Conservation (phyloP, 208 protist species). For the Sergeia podlipaevii region DNA sequence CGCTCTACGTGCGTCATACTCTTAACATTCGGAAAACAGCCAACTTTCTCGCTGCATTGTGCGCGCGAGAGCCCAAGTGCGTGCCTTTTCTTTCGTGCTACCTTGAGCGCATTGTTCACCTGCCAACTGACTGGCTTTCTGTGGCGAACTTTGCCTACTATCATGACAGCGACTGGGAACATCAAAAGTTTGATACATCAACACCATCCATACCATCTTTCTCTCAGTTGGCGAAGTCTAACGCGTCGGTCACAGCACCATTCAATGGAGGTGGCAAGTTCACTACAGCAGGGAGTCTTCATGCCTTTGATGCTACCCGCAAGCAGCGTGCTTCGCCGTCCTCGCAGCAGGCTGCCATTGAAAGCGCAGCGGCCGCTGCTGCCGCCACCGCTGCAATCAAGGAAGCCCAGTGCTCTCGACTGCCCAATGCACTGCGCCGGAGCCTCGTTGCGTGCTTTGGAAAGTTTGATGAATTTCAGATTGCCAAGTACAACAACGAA, state of each 20-base stretch:
- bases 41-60: slow-evolving; percentile 89
- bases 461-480: slow-evolving; percentile 88
- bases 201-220: slow-evolving; percentile 14
- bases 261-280: too few species aligned
- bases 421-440: slow-evolving; percentile 77
- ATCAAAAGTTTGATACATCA: neutral
- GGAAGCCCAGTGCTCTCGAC: neutral
- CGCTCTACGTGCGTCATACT: slow-evolving; percentile 89
- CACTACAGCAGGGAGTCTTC: neutral
- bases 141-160: slow-evolving; percentile 84
- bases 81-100: slow-evolving; percentile 85
- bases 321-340: neutral
- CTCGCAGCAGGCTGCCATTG: neutral
- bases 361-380: neutral
- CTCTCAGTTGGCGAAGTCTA: neutral
- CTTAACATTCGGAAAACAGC: slow-evolving; percentile 90
- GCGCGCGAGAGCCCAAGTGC: slow-evolving; percentile 67
- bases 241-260: slow-evolving; percentile 2
- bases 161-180: slow-evolving; percentile 32
- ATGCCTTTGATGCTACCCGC: neutral
- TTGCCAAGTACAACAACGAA: slow-evolving; percentile 95
- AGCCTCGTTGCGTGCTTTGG: slow-evolving; percentile 84
- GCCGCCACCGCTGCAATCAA: neutral
- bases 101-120: slow-evolving; percentile 65
- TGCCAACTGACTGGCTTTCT: slow-evolving; percentile 94